Evolutionary conservation across 208 protist genomes (phyloP).

Genomic region (Leptomonas seymouri): DNA sequence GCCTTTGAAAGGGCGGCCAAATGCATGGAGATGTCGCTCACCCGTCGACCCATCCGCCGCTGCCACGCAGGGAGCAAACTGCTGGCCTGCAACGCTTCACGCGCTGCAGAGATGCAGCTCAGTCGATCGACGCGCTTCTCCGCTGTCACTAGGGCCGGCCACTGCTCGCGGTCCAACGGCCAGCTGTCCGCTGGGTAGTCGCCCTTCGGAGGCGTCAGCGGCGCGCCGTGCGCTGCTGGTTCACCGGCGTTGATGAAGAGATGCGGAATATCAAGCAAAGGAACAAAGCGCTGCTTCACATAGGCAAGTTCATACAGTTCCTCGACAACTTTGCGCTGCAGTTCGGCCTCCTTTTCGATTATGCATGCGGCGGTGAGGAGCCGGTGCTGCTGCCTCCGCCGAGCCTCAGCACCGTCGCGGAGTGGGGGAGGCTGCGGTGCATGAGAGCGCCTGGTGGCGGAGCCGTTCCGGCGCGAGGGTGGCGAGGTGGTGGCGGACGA

Average conservation of each 20-base stretch:
- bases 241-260: conserved; percentile 24
- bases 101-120: conserved; percentile 29
- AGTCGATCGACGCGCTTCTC: conserved; percentile 23
- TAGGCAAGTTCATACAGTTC: conserved; percentile 48
- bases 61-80: conserved; percentile 30
- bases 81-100: conserved; percentile 17
- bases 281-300: conserved; percentile 46
- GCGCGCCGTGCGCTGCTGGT: not conserved
- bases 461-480: not conserved
- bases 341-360: conserved; percentile 41
- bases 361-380: conserved; percentile 44
- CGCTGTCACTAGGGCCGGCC: conserved; percentile 7
- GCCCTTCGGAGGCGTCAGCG: not conserved
- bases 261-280: conserved; percentile 44
- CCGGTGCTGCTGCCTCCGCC: conserved; percentile 35
- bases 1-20: not conserved
- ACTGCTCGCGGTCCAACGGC: conserved; percentile 29
- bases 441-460: not conserved
- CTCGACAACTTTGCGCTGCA: conserved; percentile 39
- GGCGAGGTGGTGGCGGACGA: not conserved
- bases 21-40: conserved; percentile 1
- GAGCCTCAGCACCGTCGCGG: not conserved
- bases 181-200: conserved; percentile 25
- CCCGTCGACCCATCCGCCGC: conserved; percentile 19
- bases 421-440: conserved; percentile 2